Evolutionary conservation across 352 stramenopile species (phyloP).

Genomic region (Phytophthora cryptogea): DNA sequence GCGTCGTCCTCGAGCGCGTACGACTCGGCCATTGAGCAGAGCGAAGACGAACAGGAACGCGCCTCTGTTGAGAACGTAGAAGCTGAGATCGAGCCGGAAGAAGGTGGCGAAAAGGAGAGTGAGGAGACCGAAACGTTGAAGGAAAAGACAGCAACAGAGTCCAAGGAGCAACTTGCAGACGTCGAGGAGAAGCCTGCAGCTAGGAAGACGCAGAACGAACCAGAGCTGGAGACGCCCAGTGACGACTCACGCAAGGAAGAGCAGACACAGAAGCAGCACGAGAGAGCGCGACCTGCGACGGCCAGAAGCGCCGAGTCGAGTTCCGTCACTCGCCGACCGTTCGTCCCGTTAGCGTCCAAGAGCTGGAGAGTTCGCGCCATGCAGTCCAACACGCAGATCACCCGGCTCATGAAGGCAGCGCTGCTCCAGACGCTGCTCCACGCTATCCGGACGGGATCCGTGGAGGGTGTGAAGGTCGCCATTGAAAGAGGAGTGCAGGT

Average conservation of each 20-base stretch:
- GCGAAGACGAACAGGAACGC: slow-evolving; percentile 20
- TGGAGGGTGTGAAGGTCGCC: slow-evolving; percentile 82
- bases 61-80: slow-evolving; percentile 8
- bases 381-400: slow-evolving; percentile 70
- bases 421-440: slow-evolving; percentile 87
- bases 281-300: slow-evolving; percentile 23
- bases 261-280: slow-evolving; percentile 11
- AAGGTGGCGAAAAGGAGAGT: slow-evolving; percentile 23
- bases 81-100: slow-evolving; percentile 24
- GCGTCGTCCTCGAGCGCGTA: slow-evolving; percentile 18
- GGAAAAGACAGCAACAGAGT: slow-evolving; percentile 13
- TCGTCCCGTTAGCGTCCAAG: slow-evolving; percentile 53
- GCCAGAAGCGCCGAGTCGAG: slow-evolving; percentile 31
- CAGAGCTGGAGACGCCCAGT: slow-evolving; percentile 26
- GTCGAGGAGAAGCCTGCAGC: slow-evolving; percentile 19
- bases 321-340: slow-evolving; percentile 35
- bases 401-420: slow-evolving; percentile 76
- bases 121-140: slow-evolving; percentile 23
- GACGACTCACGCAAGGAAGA: slow-evolving; percentile 29
- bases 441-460: slow-evolving; percentile 73
- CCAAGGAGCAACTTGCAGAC: neutral
- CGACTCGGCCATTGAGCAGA: slow-evolving; percentile 21
- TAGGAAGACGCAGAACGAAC: slow-evolving; percentile 28
- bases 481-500: slow-evolving; percentile 84
- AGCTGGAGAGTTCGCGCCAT: slow-evolving; percentile 57